Percentiles rank a stretch among this genome's conserved stretches.
phyloP scores from a whole-genome alignment of 306 rosid species.

The Oxytropis ochrocephala region DNA sequence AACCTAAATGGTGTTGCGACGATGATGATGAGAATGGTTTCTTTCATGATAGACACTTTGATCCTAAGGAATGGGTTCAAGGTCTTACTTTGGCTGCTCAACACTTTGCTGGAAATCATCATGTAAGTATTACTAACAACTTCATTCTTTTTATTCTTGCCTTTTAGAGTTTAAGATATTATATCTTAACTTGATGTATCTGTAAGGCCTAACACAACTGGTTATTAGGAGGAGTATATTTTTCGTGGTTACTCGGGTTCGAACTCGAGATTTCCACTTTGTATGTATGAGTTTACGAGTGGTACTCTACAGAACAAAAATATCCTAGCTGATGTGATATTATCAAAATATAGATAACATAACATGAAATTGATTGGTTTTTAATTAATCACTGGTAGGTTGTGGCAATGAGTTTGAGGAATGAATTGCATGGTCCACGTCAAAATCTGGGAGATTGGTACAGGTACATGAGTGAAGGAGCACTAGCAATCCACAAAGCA shows the following conservation, averaged over 20 bases:
- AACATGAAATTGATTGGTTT: background rate
- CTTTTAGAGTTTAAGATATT: background rate
- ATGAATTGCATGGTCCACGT: slow-evolving; percentile 34
- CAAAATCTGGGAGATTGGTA: slow-evolving; percentile 28
- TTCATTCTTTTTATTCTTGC: background rate
- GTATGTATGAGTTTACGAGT: too few relatives aligned
- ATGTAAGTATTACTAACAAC: slow-evolving; percentile 19
- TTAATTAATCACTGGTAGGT: slow-evolving; percentile 12
- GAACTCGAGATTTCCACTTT: too few relatives aligned
- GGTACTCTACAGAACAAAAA: too few relatives aligned
- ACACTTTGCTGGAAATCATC: slow-evolving; percentile 9
- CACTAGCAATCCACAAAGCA: slow-evolving; percentile 15
- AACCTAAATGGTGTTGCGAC: slow-evolving; percentile 49
- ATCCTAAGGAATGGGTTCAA: slow-evolving; percentile 43
- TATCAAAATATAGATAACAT: background rate
- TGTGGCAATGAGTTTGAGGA: slow-evolving; percentile 36
- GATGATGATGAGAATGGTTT: slow-evolving; percentile 53
- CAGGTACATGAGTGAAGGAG: slow-evolving; percentile 20
- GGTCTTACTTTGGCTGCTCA: slow-evolving; percentile 41
- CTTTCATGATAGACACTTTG: slow-evolving; percentile 41
- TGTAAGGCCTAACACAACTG: too few relatives aligned
- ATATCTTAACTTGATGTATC: too few relatives aligned
- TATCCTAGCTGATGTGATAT: too few relatives aligned
- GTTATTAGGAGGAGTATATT: too few relatives aligned
- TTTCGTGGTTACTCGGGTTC: too few relatives aligned